phyloP scores from a whole-genome alignment of 495 filamentous ascomycete species.

The Monascus purpureus region DNA sequence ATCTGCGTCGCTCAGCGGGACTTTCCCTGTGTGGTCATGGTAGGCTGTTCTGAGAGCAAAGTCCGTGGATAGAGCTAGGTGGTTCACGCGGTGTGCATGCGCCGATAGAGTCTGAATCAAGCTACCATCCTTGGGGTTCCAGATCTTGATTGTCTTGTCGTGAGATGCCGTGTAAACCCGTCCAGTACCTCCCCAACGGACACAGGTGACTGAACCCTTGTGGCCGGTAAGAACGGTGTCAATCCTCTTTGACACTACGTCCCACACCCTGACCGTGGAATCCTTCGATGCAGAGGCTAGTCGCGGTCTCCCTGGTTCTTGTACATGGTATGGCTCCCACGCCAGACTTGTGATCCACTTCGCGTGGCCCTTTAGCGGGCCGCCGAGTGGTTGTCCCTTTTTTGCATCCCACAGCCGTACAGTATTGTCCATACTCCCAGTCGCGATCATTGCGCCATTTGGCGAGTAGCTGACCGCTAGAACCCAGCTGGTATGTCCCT shows the following conservation, averaged over 20 bases:
- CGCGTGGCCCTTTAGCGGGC: constrained; percentile 72
- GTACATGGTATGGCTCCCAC: constrained; percentile 91
- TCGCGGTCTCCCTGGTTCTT: constrained; percentile 56
- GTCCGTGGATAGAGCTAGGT: constrained; percentile 88
- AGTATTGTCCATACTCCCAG: constrained; percentile 86
- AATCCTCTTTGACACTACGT: constrained; percentile 59
- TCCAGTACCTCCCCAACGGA: constrained; percentile 86
- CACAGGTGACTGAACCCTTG: constrained; percentile 75
- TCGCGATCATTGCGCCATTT: constrained; percentile 68
- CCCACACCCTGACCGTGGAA: constrained; percentile 79
- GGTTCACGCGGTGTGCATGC: constrained; percentile 93
- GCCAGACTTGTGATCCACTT: constrained; percentile 81
- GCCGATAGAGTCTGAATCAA: constrained; percentile 63
- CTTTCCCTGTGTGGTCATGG: constrained; percentile 66
- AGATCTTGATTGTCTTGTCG: constrained; percentile 87
- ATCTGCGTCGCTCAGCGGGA: constrained; percentile 53
- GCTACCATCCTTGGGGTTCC: constrained; percentile 67
- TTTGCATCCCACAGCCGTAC: constrained; percentile 83
- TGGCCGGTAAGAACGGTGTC: constrained; percentile 79
- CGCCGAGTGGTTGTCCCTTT: constrained; percentile 62
- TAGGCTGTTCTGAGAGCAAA: constrained; percentile 78
- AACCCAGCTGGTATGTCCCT: constrained; percentile 91
- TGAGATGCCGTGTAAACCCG: constrained; percentile 81
- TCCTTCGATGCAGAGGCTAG: constrained; percentile 87
- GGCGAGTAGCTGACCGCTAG: constrained; percentile 77